Percentiles rank a stretch among this genome's conserved stretches.
Conservation (phyloP, 2,329 filamentous ascomycete species). For the Coleophoma crateriformis region DNA sequence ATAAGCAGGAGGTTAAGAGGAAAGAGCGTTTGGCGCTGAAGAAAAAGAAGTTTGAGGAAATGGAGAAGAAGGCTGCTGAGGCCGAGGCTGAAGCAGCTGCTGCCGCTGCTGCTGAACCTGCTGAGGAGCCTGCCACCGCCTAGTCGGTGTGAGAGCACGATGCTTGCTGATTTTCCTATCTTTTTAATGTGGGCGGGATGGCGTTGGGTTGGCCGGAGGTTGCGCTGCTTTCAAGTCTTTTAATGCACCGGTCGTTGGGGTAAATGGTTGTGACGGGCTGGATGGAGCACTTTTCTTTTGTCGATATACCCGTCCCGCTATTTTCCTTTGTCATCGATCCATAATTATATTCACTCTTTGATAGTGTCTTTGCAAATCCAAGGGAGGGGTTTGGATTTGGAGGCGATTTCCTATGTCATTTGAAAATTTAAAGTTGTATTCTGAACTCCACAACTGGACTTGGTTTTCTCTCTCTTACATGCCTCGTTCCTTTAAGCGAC, state of each 20-base stretch:
- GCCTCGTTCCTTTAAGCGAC: slow-evolving; percentile 27
- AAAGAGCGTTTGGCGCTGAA: slow-evolving; percentile 24
- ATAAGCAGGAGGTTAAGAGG: slow-evolving; percentile 25
- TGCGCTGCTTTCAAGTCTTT: background rate
- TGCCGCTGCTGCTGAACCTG: slow-evolving; percentile 2
- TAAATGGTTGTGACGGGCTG: background rate
- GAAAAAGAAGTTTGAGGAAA: slow-evolving; percentile 12
- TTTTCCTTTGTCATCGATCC: background rate
- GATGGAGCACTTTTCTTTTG: background rate
- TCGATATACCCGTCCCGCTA: background rate
- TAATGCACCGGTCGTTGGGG: background rate
- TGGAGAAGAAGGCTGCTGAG: slow-evolving; percentile 9
- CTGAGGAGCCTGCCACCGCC: background rate
- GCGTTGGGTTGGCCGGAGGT: background rate
- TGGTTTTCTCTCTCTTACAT: slow-evolving; percentile 14
- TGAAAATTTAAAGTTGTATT: too few relatives aligned
- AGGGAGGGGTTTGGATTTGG: too few relatives aligned
- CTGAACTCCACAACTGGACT: too few relatives aligned
- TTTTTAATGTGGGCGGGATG: background rate
- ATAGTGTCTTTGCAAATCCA: too few relatives aligned
- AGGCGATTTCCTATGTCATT: too few relatives aligned
- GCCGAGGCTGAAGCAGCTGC: slow-evolving; percentile 1
- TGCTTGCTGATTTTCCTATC: background rate
- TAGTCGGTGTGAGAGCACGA: background rate
- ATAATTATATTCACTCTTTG: background rate